phyloP scores from a whole-genome alignment of 345 rosid genomes.

The Kernera saxatilis region DNA sequence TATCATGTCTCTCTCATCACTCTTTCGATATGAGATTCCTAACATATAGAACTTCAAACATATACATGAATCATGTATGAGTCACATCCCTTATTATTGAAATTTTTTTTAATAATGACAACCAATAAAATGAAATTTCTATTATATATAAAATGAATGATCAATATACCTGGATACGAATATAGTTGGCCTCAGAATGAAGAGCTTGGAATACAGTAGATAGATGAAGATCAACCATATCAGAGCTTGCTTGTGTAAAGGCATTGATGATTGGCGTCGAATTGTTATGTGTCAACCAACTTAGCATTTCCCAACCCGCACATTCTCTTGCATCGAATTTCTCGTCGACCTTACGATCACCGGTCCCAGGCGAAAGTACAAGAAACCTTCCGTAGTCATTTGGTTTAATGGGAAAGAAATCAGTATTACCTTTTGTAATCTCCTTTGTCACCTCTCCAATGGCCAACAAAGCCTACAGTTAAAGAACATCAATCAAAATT shows the following conservation, averaged over 20 bases:
- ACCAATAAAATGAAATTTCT: no score
- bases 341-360: slow-evolving; percentile 25
- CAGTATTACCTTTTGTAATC: slow-evolving; percentile 22
- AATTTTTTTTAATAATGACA: no score
- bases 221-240: slow-evolving; percentile 52
- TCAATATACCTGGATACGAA: slow-evolving; percentile 31
- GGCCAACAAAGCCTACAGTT: slow-evolving; percentile 37
- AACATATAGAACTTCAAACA: no score
- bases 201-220: slow-evolving; percentile 42
- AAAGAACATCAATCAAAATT: neutral
- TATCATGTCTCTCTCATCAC: no score
- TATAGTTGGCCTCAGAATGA: slow-evolving; percentile 24
- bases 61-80: no score
- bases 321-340: slow-evolving; percentile 37
- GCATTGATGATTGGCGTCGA: slow-evolving; percentile 44
- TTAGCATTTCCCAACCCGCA: slow-evolving; percentile 53
- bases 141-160: no score
- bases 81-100: no score
- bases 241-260: slow-evolving; percentile 49
- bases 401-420: slow-evolving; percentile 34
- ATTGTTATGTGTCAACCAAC: slow-evolving; percentile 43
- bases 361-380: slow-evolving; percentile 52
- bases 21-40: no score
- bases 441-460: slow-evolving; percentile 43
- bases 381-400: slow-evolving; percentile 35